A percentile compares a stretch with the other conserved stretches of the same genome.
Conservation (phyloP, 2,329 filamentous ascomycete species). For the Fusarium protoensiforme region DNA sequence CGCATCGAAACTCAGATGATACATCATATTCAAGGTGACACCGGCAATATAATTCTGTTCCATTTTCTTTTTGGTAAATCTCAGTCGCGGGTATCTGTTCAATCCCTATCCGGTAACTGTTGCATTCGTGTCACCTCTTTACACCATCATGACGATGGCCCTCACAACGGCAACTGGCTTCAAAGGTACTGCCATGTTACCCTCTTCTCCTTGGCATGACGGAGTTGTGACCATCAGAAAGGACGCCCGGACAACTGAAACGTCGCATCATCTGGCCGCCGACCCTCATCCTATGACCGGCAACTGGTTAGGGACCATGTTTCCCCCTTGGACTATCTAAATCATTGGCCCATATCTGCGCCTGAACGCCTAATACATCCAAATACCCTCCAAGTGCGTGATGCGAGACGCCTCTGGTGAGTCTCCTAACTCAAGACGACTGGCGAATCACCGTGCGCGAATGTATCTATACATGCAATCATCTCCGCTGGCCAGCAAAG, state of each 20-base stretch:
- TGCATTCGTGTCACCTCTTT: background rate
- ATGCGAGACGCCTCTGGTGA: slow-evolving; percentile 1
- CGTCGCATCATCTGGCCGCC: background rate
- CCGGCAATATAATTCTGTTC: background rate
- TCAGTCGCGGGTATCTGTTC: background rate
- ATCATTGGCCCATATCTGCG: slow-evolving; percentile 19
- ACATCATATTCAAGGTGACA: background rate
- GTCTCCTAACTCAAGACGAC: background rate
- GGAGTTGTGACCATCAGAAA: background rate
- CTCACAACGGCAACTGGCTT: background rate
- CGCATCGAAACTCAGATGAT: background rate
- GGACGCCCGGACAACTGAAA: background rate
- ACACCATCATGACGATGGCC: background rate
- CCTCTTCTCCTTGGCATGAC: background rate
- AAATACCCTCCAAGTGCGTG: slow-evolving; percentile 11
- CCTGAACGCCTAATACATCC: slow-evolving; percentile 34
- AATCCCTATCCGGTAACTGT: background rate
- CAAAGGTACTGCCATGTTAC: background rate
- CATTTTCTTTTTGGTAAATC: background rate
- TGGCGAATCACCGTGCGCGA: background rate
- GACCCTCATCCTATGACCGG: background rate
- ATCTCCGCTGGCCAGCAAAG: slow-evolving; percentile 59
- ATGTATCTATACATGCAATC: slow-evolving; percentile 14
- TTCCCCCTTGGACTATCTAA: background rate
- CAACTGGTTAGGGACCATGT: background rate